These are phyloP conservation scores for Penicillium verhagenii DNA, from an alignment of 495 filamentous ascomycete species.

Conservation along the genomic window DNA sequence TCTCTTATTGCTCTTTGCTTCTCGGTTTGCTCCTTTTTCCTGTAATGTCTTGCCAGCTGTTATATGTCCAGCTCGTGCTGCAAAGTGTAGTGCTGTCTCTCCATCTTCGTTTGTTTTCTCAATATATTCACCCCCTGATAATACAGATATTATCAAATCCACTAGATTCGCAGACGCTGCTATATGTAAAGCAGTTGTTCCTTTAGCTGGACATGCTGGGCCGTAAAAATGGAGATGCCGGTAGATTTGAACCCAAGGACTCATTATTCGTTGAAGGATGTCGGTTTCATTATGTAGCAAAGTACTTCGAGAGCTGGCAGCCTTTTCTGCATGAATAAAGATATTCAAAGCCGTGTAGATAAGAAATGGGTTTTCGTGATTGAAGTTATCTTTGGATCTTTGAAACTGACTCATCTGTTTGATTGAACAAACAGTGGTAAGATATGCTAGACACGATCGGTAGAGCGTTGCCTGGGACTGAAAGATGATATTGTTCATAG, in stretches of 20 bases:
- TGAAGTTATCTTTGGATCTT: background rate
- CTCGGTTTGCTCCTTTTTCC: background rate
- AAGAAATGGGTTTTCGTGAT: slow-evolving; percentile 1
- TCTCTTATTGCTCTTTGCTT: background rate
- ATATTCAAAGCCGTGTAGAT: slow-evolving; percentile 10
- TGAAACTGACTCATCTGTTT: background rate
- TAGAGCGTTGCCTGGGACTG: slow-evolving; percentile 6
- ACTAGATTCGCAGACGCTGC: slow-evolving; percentile 7
- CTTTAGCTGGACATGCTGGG: background rate
- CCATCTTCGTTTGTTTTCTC: background rate
- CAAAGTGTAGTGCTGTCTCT: slow-evolving; percentile 10
- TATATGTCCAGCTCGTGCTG: slow-evolving; percentile 2
- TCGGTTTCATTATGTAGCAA: slow-evolving; percentile 2
- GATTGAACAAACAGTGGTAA: background rate
- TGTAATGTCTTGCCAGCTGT: background rate
- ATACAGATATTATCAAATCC: background rate
- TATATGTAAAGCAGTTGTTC: slow-evolving; percentile 6
- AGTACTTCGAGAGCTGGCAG: background rate
- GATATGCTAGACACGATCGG: slow-evolving; percentile 9
- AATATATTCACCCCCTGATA: background rate
- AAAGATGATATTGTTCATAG: slow-evolving; percentile 1
- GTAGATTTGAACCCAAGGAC: slow-evolving; percentile 5
- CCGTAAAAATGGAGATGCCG: background rate
- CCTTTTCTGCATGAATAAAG: slow-evolving; percentile 13
- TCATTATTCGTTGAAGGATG: slow-evolving; percentile 3